phyloP scores from a whole-genome alignment of 2,329 filamentous ascomycete species.

The Paradendryphiella salina region DNA sequence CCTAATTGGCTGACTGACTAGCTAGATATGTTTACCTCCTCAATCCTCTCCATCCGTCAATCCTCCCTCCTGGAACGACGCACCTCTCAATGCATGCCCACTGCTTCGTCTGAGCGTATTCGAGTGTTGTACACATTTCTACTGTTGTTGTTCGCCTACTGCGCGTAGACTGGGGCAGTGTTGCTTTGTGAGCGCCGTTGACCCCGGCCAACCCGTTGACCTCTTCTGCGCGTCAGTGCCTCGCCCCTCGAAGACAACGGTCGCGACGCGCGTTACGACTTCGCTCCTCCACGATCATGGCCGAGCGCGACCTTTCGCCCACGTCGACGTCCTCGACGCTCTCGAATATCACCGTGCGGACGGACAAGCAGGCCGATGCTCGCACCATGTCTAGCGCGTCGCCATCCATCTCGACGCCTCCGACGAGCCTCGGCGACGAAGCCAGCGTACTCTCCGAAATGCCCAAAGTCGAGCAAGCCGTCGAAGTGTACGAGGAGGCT shows the following conservation, averaged over 20 bases:
- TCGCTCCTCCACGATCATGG: conserved; percentile 33
- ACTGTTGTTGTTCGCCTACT: conserved; percentile 19
- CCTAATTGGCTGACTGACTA: conserved; percentile 45
- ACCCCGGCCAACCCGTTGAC: conserved; percentile 26
- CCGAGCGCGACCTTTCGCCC: conserved; percentile 42
- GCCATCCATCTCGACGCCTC: conserved; percentile 63
- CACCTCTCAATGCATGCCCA: conserved; percentile 34
- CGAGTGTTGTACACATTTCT: conserved; percentile 18
- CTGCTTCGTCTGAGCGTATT: conserved; percentile 26
- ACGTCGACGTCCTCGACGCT: conserved; percentile 48
- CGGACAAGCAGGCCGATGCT: conserved; percentile 36
- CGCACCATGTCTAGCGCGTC: conserved; percentile 57
- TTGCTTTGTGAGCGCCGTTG: conserved; percentile 32
- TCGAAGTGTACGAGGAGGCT: conserved; percentile 31
- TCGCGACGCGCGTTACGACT: conserved; percentile 24
- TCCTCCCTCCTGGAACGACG: conserved; percentile 24
- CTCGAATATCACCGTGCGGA: conserved; percentile 49
- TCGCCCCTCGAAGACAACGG: conserved; percentile 29
- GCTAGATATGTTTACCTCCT: conserved; percentile 44
- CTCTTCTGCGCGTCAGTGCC: conserved; percentile 42
- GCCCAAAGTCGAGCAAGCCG: conserved; percentile 35
- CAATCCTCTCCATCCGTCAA: conserved; percentile 36
- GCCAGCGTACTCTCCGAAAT: conserved; percentile 57
- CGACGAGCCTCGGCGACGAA: conserved; percentile 67
- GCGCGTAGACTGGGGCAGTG: conserved; percentile 43